Percentiles rank a stretch among this genome's conserved stretches.
These are phyloP conservation scores for Penicillium bialowiezense DNA, from an alignment of 495 filamentous ascomycete species.

Conservation along the genomic window DNA sequence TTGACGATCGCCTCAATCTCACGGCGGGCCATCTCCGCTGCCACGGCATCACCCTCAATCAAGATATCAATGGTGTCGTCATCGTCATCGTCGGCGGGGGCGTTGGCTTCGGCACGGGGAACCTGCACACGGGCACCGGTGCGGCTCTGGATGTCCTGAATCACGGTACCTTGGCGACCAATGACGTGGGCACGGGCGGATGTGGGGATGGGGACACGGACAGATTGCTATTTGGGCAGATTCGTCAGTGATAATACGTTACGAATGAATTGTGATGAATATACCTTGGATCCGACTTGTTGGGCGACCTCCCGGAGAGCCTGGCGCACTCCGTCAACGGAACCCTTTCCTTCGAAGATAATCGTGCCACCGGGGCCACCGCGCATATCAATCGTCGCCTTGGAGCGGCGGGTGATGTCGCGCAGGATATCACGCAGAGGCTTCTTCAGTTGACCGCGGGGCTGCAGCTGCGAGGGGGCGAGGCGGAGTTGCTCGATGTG, in stretches of 20 bases:
- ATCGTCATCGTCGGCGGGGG: constrained; percentile 61
- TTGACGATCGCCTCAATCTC: constrained; percentile 80
- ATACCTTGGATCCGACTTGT: constrained; percentile 81
- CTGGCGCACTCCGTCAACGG: constrained; percentile 70
- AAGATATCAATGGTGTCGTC: constrained; percentile 76
- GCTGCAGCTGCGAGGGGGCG: constrained; percentile 67
- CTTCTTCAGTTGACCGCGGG: constrained; percentile 73
- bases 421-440: constrained; percentile 76
- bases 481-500: constrained; percentile 72
- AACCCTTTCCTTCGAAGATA: constrained; percentile 78
- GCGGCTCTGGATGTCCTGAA: constrained; percentile 80
- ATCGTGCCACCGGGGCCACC: constrained; percentile 62
- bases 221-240: constrained; percentile 54
- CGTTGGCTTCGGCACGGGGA: constrained; percentile 67
- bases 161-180: constrained; percentile 82
- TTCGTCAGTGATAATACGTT: neutral
- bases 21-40: constrained; percentile 75
- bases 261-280: neutral
- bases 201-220: constrained; percentile 75
- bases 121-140: constrained; percentile 86
- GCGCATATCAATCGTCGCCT: constrained; percentile 75
- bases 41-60: constrained; percentile 86
- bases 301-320: constrained; percentile 82
- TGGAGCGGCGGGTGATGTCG: constrained; percentile 84
- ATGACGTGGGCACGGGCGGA: constrained; percentile 85